Conservation (phyloP, 2,329 filamentous ascomycete genomes). For the Lachnellula cervina region DNA sequence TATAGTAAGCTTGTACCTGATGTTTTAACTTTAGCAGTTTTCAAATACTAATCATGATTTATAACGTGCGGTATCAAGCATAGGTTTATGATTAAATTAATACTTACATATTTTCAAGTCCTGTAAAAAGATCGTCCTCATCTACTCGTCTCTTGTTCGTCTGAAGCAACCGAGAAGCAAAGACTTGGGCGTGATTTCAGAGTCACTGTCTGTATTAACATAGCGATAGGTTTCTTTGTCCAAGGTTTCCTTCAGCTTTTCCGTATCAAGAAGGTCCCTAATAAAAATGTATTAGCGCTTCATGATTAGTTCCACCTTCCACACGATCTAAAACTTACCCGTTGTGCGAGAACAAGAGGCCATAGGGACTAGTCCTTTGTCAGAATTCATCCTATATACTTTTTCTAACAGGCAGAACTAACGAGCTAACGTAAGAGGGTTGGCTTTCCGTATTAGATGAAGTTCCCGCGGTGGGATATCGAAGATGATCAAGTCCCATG, state of each 20-base stretch:
- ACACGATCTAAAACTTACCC: too few species aligned
- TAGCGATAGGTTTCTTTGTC: conserved; percentile 20
- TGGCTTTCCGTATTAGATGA: conserved; percentile 76
- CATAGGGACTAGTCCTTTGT: neutral
- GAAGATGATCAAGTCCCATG: conserved; percentile 75
- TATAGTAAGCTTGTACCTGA: conserved; percentile 30
- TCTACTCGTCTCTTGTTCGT: neutral
- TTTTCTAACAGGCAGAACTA: conserved; percentile 32
- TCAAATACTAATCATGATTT: too few species aligned
- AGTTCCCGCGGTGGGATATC: conserved; percentile 82
- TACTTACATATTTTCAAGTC: neutral
- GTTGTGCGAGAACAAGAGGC: neutral
- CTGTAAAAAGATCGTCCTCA: neutral
- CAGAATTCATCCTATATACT: neutral
- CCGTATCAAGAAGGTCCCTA: conserved; percentile 68
- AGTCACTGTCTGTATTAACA: conserved; percentile 75
- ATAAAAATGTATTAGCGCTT: neutral
- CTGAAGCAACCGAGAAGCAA: neutral
- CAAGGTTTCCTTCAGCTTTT: conserved; percentile 52
- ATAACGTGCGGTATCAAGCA: too few species aligned
- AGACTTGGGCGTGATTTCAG: conserved; percentile 43
- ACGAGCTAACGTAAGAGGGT: conserved; percentile 81
- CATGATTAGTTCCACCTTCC: too few species aligned
- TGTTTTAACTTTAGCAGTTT: neutral
- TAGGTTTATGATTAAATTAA: neutral